Evolutionary conservation across 2,329 filamentous ascomycete species (phyloP), one percentile per base, ranked within the genome.

Genomic region (Sarocladium kiliense): DNA sequence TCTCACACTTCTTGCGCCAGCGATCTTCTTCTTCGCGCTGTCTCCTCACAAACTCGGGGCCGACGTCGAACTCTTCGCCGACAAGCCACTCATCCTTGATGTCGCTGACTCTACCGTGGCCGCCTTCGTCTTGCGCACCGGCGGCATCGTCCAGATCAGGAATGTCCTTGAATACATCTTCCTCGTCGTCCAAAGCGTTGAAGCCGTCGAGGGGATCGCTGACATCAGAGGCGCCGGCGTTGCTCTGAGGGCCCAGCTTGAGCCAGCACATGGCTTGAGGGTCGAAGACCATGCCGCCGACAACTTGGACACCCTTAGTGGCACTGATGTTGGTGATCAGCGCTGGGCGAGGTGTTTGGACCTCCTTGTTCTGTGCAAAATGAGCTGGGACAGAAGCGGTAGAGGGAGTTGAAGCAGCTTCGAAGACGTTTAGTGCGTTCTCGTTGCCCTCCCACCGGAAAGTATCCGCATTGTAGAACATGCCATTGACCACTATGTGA

Each of bases 281-380:
- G 66, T 99, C 94, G 68, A 97, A 99, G 10, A 97, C 88, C 94
- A 99, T 99, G 62, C 91, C 91, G n/a, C 91, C 89, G 56, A 97
- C 91, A 34, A 97, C 88, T 71, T 97, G 92, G 14, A 96, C 88
- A 58, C 91, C 92, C 65, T 93, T 89, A 58, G 87, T 86, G 3
- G 86, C 81, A 55, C 88, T 89, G 61, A 97, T 89, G 61, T 96
- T 94, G 49, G 91, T 91, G 64, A 99, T 99, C 18, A 99, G 80
- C 5, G 93, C 91, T 10, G 90, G 78, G 58, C 86, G 72, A 62
- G 85, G 84, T 2, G 84, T 86, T 10, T 74, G 66, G 12, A 71
- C 74, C 62, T 87, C 84, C 62, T 78, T 84, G 1, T 71, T 68
- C 14, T 41, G 32, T 10, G 47, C 47, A 23, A 78, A 64, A 2